Conservation (phyloP, 371 early-diverging fungal genomes). For the Dichotomocladium elegans region DNA sequence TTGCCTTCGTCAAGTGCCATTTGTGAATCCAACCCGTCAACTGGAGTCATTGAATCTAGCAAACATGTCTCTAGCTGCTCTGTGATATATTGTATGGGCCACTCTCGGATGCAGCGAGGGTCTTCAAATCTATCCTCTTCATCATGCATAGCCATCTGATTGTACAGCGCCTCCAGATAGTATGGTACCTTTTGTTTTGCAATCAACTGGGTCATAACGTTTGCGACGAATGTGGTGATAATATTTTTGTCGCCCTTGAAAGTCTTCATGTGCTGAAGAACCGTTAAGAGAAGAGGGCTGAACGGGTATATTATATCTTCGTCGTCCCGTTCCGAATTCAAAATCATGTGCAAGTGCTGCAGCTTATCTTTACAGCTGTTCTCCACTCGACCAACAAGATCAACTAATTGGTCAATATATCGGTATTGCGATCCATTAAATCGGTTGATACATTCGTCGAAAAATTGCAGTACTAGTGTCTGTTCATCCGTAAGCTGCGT, state of each 20-base stretch:
- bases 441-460: slow-evolving; percentile 61
- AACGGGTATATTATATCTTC: slow-evolving; percentile 41
- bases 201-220: slow-evolving; percentile 23
- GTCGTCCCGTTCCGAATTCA: not conserved
- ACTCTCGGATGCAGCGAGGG: too few species aligned
- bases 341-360: not conserved
- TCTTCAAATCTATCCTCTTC: too few species aligned
- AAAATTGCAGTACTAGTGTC: slow-evolving; percentile 47
- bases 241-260: slow-evolving; percentile 39
- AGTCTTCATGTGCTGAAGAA: slow-evolving; percentile 48
- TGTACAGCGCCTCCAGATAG: slow-evolving; percentile 20
- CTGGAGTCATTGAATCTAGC: not conserved
- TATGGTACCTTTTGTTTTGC: slow-evolving; percentile 33
- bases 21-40: not conserved
- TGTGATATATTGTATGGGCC: too few species aligned
- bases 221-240: slow-evolving; percentile 32
- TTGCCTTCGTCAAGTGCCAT: not conserved
- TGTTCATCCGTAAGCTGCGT: slow-evolving; percentile 27
- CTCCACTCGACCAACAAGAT: slow-evolving; percentile 3
- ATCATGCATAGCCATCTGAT: slow-evolving; percentile 9
- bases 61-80: not conserved
- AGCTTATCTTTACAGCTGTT: slow-evolving; percentile 16
- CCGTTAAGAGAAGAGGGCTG: slow-evolving; percentile 53
- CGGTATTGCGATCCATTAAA: slow-evolving; percentile 60
- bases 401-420: slow-evolving; percentile 54